Percentiles rank a stretch among this genome's conserved stretches.
phyloP scores from a whole-genome alignment of 2,329 filamentous ascomycete genomes.

The Albifimbria verrucaria region DNA sequence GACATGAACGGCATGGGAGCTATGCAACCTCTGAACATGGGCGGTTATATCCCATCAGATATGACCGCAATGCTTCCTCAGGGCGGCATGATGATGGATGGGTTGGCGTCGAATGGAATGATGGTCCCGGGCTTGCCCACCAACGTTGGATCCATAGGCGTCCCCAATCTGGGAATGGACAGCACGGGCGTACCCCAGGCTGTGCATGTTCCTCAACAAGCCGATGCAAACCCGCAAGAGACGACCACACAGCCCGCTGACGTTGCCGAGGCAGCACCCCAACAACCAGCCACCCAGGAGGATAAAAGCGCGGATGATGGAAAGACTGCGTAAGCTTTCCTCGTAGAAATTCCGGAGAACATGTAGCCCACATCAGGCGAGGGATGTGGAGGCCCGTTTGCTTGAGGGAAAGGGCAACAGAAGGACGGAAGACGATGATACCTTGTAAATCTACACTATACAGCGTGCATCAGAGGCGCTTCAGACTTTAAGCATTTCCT shows the following conservation, averaged over 20 bases:
- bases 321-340: background rate
- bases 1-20: conserved; percentile 15
- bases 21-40: background rate
- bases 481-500: too few species aligned
- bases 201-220: background rate
- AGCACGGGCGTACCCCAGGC: conserved; percentile 2
- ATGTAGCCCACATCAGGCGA: background rate
- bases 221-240: background rate
- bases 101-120: conserved; percentile 17
- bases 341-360: too few species aligned
- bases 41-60: conserved; percentile 15
- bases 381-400: background rate
- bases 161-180: background rate
- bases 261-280: background rate
- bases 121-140: conserved; percentile 9
- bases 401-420: too few species aligned
- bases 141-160: background rate
- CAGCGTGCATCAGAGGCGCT: background rate
- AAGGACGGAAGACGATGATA: background rate
- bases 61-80: conserved; percentile 21
- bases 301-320: background rate
- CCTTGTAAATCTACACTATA: background rate
- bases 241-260: background rate
- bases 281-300: background rate
- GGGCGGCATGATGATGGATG: conserved; percentile 17